Evolutionary conservation across 805 yeast species (phyloP), one percentile per base, ranked within the genome.

Genomic region (Cyberlindnera sargentensis): DNA sequence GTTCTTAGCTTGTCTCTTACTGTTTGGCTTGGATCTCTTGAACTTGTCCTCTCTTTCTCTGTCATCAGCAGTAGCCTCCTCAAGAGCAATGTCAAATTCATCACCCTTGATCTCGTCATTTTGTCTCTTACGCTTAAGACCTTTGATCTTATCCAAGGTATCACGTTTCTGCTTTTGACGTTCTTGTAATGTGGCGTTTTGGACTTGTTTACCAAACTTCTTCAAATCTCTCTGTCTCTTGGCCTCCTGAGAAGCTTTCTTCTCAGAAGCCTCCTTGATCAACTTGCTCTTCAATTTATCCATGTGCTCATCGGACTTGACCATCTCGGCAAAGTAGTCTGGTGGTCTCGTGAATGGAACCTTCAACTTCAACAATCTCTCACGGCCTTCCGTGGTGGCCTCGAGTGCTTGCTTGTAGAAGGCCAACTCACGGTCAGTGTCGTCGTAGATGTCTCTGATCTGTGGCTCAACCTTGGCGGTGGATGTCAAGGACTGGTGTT

Each of bases 311-410:
- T 93, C 99, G 43, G 90, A 82, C 70, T 93, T 93, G 47, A 89
- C 86, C 99, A 93, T 93, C 67, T 93, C 99, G 20, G 99, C 99
- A 68, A 93, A 93, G 65, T 87, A 93, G 63, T 93, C 99, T 57
- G 78, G 69, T 32, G 99, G 99, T 64, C 99, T 79, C 28, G 95
- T 73, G 63, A 93, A 93, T 47, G 96, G 88, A 30, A 91, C 80
- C 59, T 82, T 82, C 52, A 85, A 73, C 57, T 80, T 80, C 40
- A 80, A 67, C 35, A 85, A 70, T 43, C 76, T 75, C 38, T 72
- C 63, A 58, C 91, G 81, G 26, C 85, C 96, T 53, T 74, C 77
- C 41, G 73, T 66, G 28, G 85, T 93, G 4, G 97, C 95, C 41
- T 78, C 83, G 45, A 93, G 75, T 6, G 95, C 95, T 69, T 93